Base-by-base conservation (phyloP, 768 basidiomycete species). In the Tulasnella sp. region DNA sequence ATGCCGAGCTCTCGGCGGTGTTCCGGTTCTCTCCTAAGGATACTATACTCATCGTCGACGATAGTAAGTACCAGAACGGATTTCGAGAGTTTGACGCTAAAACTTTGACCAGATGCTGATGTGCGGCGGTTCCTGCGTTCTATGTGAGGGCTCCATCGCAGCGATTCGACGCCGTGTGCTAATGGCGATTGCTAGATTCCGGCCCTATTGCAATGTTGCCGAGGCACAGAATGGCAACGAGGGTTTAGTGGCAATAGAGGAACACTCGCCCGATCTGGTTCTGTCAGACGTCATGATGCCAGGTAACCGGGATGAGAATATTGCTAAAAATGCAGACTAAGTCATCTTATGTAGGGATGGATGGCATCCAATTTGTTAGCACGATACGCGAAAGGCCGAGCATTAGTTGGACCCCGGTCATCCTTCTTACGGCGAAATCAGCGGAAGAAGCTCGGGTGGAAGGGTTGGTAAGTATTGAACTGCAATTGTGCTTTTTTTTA, bases 251-350 rank as follows among this genome's bases (percentile, higher is more conserved):
- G 44, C 75, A 39, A 70, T 75, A 59, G 59, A 76, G 22, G 62
- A 35, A 63, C 44, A 67, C 17, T 72, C 69, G 22, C 80, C 81
- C 0, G 75, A 79, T 66, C 71, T 82, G 16, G 78, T 82, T 67
- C 74, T 82, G 14, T 76, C 78, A 12, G 81, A 80, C 74, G 77
- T 79, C 16, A 79, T 79, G 76, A 81, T 81, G 79, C 80, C 80
- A 12, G 79, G 81, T 67, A 62, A 75, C 71, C 75, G 77, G 7
- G n/a, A 35, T n/a, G 37, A 16, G 4, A 9, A 22, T 29, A 8
- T 1, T 37, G 17, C 26, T 7, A 17, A 36, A 40, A 35, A 26
- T 39, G 8, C 16, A 8, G 17, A 36, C 47, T 47, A 59, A 42
- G 12, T 41, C 7, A 41, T 36, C 26, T 14, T 29, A 6, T 72